phyloP scores from a whole-genome alignment of 176 grass and related monocot species.

The Aegilops bicornis region DNA sequence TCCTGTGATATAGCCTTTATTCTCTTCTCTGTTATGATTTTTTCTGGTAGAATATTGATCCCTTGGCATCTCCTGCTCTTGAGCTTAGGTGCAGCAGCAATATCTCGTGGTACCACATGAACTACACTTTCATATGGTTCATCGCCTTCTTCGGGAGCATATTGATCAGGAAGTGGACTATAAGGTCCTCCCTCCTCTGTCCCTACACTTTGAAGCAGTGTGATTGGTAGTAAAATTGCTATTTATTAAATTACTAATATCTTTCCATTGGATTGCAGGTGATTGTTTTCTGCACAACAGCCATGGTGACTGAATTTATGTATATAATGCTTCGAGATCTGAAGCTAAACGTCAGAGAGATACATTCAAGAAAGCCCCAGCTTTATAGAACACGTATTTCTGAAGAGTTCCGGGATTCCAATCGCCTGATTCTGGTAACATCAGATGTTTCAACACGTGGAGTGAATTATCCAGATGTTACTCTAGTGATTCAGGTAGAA shows the following conservation, averaged over 20 bases:
- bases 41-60: background rate
- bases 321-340: constrained; percentile 82
- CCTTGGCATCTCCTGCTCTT: constrained; percentile 7
- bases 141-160: constrained; percentile 73
- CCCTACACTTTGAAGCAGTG: background rate
- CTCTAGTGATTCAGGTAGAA: constrained; percentile 84
- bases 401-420: constrained; percentile 79
- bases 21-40: background rate
- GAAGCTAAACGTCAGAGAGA: constrained; percentile 88
- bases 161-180: constrained; percentile 78
- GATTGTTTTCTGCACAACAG: constrained; percentile 86
- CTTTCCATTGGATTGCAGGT: constrained; percentile 46
- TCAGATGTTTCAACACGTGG: constrained; percentile 86
- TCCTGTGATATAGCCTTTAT: background rate
- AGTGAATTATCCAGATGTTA: constrained; percentile 93
- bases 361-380: constrained; percentile 95
- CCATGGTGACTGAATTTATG: constrained; percentile 90
- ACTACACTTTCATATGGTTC: constrained; percentile 82
- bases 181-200: constrained; percentile 53
- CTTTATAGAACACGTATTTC: constrained; percentile 83
- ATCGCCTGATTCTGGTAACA: constrained; percentile 76
- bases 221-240: background rate
- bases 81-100: constrained; percentile 65
- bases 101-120: constrained; percentile 73
- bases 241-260: constrained; percentile 6